These are phyloP conservation scores for Platanthera zijinensis DNA, from an alignment of 106 monocot species.

Conservation along the genomic window DNA sequence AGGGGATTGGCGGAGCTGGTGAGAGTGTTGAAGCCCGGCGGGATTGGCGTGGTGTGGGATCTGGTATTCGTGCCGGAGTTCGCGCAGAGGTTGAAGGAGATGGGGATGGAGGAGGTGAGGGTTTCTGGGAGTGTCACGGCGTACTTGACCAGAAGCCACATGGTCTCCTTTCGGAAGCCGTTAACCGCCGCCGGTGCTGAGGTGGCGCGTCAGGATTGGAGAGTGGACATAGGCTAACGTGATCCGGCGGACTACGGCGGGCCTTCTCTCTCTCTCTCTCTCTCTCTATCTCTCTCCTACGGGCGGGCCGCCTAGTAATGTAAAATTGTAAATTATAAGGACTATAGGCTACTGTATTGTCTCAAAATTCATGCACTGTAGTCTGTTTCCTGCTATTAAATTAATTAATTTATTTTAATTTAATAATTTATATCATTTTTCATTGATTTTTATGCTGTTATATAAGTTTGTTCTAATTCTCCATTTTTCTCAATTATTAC, in stretches of 20 bases:
- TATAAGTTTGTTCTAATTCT: too few relatives aligned
- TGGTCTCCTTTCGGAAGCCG: slow-evolving; percentile 59
- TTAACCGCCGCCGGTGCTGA: not conserved
- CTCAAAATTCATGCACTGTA: too few relatives aligned
- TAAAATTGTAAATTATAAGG: not conserved
- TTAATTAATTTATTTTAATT: too few relatives aligned
- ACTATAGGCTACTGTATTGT: too few relatives aligned
- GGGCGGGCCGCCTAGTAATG: too few relatives aligned
- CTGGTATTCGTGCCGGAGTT: slow-evolving; percentile 27
- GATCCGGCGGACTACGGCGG: not conserved
- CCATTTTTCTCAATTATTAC: too few relatives aligned
- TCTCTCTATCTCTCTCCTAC: not conserved
- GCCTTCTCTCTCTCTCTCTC: not conserved
- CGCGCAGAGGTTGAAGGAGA: slow-evolving; percentile 34
- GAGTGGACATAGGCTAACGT: slow-evolving; percentile 21
- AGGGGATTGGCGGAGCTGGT: slow-evolving; percentile 45
- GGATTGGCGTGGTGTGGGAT: slow-evolving; percentile 58
- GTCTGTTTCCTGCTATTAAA: too few relatives aligned
- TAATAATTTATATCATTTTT: too few relatives aligned
- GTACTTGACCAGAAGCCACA: slow-evolving; percentile 40
- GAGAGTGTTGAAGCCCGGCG: slow-evolving; percentile 57
- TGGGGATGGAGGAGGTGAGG: slow-evolving; percentile 59
- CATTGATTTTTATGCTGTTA: too few relatives aligned
- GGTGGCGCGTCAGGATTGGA: slow-evolving; percentile 13
- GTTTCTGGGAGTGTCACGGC: slow-evolving; percentile 47